Base-by-base conservation (phyloP, 495 filamentous ascomycete species). In the Penicillium angulare region DNA sequence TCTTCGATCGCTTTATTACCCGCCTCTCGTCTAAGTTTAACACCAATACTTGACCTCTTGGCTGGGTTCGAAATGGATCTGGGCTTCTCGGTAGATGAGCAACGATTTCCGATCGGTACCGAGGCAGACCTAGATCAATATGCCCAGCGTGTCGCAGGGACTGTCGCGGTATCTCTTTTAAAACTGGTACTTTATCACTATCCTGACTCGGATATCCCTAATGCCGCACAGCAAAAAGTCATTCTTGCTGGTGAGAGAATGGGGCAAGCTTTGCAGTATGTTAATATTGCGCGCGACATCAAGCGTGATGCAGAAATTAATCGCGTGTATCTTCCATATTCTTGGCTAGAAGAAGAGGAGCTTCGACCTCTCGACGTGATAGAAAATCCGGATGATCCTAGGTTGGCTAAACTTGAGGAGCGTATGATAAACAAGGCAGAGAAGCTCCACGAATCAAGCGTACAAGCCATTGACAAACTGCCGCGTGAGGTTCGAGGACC, bases 231-330 rank as follows among this genome's bases (percentile, higher is more conserved):
- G 41, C 29, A 36, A 38, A 39, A 23, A 23, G 22, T 53, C 66
- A 60, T 80, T 2, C 43, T 61, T 5, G 75, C 81, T 7, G 82
- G 80, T 6, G 63, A 70, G 6, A 72, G 67, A 1, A 88, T 88
- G 85, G 86, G 86, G 0, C 72, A 82, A 38, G 84, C 86, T 16
- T 61, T 89, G 22, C 85, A 89, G 52, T 86, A 82, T 53, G 76
- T 87, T 43, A 89, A 88, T 48, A 86, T 89, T 50, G 81, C 85
- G 17, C 81, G 86, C 7, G 86, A 89, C 53, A 82, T 88, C 16
- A 49, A 60, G 6, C 79, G 80, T 5, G 86, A 88, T 59, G 80
- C 85, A 2, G 60, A 57, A 5, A 81, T 84, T 24, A 68, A 69
- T 0, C 75, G 86, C 4, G 83, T 85, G 7, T 89, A 89, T 56